phyloP scores from a whole-genome alignment of 2,329 filamentous ascomycete species.

The Aspergillus sp. region DNA sequence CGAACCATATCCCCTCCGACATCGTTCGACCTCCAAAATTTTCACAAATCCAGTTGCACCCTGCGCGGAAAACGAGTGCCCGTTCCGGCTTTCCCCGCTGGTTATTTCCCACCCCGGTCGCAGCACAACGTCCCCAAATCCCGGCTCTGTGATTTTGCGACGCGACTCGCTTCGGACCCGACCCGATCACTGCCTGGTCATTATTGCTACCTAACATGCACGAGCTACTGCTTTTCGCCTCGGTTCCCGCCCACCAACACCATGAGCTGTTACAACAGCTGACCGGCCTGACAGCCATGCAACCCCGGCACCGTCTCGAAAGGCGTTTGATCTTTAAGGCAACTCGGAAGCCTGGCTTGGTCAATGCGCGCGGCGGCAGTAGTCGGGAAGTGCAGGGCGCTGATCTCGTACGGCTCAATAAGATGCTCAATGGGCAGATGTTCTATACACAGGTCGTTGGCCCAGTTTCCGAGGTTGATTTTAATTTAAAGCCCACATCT shows the following conservation, averaged over 20 bases:
- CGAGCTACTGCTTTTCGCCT: constrained; percentile 62
- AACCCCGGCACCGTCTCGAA: constrained; percentile 55
- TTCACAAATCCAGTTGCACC: constrained; percentile 1
- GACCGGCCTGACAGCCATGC: constrained; percentile 61
- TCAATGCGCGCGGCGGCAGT: constrained; percentile 41
- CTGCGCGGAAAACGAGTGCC: constrained; percentile 4
- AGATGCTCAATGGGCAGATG: constrained; percentile 51
- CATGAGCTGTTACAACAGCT: constrained; percentile 62
- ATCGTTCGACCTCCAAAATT: background rate
- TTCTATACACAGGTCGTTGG: constrained; percentile 56
- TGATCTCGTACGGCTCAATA: constrained; percentile 47
- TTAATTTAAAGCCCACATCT: constrained; percentile 24
- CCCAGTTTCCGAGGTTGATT: constrained; percentile 40
- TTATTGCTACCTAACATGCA: constrained; percentile 49
- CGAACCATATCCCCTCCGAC: background rate
- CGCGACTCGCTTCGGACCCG: constrained; percentile 7
- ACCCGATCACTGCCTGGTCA: constrained; percentile 5
- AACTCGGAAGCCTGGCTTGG: constrained; percentile 46
- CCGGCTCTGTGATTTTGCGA: background rate
- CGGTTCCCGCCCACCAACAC: constrained; percentile 58
- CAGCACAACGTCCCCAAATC: background rate
- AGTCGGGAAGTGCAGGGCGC: constrained; percentile 36
- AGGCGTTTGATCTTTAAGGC: constrained; percentile 61
- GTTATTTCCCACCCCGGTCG: constrained; percentile 12
- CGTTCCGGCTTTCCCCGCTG: constrained; percentile 18